Evolutionary conservation across 352 stramenopile genomes (phyloP), one percentile per base, ranked within the genome.

Genomic region (Globisporangium abappressorium): DNA sequence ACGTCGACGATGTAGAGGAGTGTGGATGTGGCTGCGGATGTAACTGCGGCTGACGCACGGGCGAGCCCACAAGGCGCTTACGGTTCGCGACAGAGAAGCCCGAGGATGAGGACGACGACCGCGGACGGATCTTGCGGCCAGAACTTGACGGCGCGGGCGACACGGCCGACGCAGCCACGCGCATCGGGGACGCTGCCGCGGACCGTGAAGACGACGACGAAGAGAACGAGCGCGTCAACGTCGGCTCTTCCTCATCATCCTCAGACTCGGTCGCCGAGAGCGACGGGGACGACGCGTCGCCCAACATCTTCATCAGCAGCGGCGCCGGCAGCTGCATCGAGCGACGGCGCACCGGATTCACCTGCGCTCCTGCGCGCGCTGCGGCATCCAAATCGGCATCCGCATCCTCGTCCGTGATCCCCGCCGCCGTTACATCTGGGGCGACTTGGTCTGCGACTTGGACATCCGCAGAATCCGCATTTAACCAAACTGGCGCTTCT

Each of bases 211-310:
- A 38, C 34, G 34, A 38, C 34, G 34, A 38, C 34, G 8, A 38
- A 38, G 28, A 24, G 14, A 41, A 64, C 18, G 55, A 64, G 18
- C 59, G 60, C 18, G 41, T 22, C 7, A 38, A 43, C 51, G 33
- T 14, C 22, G 53, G 24, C 8, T 62, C 58, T 20, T 67, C 58
- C 3, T 88, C 78, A 41, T 85, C 79, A 51, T 87, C 79, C 49
- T 87, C 79, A 5, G 77, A 85, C 62, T 87, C 79, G 30, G 79
- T 87, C 67, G 82, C 73, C 15, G 79, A 87, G n/a, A 77, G 70
- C 36, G 70, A 70, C 12, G 66, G 61, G 46, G 68, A 62, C 38
- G 47, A 38, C 34, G 77, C 70, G 24, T 69, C 24, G 24, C 57
- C 47, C 58, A 68, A 64, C 53, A 64, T 26, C 43, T 69, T 68